Evolutionary conservation across 1,284 basidiomycete species (phyloP).

Genomic region (Hypsizygus ulmarius): DNA sequence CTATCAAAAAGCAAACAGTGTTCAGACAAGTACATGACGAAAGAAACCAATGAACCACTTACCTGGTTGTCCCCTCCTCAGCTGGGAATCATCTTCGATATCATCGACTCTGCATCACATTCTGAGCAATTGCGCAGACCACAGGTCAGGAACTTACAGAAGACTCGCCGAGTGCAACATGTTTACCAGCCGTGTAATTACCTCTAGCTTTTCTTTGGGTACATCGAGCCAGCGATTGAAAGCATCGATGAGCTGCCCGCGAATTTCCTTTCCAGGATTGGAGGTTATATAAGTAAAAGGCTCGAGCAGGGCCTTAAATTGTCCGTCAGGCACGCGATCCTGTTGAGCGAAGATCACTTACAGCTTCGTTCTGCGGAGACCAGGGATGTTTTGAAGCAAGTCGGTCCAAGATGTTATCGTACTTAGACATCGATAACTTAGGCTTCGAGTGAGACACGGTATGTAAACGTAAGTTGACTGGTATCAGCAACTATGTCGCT

Average conservation of each 20-base stretch:
- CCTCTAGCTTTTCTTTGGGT: constrained; percentile 63
- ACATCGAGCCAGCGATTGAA: constrained; percentile 95
- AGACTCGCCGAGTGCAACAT: constrained; percentile 96
- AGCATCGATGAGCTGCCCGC: constrained; percentile 85
- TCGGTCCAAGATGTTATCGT: constrained; percentile 6
- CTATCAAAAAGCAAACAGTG: constrained; percentile 31
- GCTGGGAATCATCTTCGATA: constrained; percentile 93
- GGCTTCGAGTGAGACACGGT: too few relatives aligned
- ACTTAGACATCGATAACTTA: constrained; percentile 10
- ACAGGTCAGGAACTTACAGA: constrained; percentile 55
- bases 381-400: constrained; percentile 5
- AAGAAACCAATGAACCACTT: constrained; percentile 14
- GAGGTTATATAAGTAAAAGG: constrained; percentile 87
- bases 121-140: constrained; percentile 2
- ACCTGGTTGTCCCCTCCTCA: constrained; percentile 86
- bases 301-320: constrained; percentile 67
- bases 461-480: too few relatives aligned
- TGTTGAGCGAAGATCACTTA: not conserved
- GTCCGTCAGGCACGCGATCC: not conserved
- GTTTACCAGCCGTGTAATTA: constrained; percentile 80
- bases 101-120: constrained; percentile 78
- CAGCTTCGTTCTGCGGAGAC: constrained; percentile 16
- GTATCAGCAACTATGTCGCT: too few relatives aligned
- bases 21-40: not conserved
- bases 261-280: constrained; percentile 92